Evolutionary conservation across 2,329 filamentous ascomycete genomes (phyloP).

Genomic region (Pseudogymnoascus sp.): DNA sequence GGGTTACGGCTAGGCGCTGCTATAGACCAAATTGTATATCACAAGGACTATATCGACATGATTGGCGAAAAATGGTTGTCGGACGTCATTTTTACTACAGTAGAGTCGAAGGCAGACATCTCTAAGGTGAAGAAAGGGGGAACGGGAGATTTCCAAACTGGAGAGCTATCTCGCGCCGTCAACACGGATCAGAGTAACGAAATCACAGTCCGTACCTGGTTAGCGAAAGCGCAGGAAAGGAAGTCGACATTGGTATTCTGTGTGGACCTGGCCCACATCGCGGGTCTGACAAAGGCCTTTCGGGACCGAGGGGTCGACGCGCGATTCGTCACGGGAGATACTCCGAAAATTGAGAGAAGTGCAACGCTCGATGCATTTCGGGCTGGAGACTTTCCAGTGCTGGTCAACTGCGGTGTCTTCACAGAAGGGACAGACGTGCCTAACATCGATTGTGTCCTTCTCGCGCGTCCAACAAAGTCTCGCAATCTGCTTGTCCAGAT

Average conservation of each 20-base stretch:
- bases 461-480: constrained; percentile 82
- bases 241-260: constrained; percentile 91
- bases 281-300: constrained; percentile 66
- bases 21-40: constrained; percentile 93
- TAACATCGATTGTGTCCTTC: constrained; percentile 86
- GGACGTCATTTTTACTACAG: constrained; percentile 88
- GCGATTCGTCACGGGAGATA: constrained; percentile 77
- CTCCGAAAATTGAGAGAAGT: constrained; percentile 57
- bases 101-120: constrained; percentile 73
- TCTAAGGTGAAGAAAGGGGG: constrained; percentile 54
- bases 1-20: constrained; percentile 72
- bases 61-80: constrained; percentile 88
- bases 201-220: constrained; percentile 78
- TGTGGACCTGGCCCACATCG: constrained; percentile 78
- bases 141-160: constrained; percentile 70
- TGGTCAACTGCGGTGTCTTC: constrained; percentile 93
- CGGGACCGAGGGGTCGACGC: constrained; percentile 73
- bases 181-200: constrained; percentile 78
- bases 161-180: constrained; percentile 70
- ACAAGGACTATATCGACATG: constrained; percentile 75
- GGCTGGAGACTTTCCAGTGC: constrained; percentile 67
- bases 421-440: constrained; percentile 97
- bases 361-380: constrained; percentile 69
- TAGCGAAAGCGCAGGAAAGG: constrained; percentile 61
- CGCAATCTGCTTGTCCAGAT: constrained; percentile 94